These are phyloP conservation scores for Benincasa hispida DNA, from an alignment of 306 rosid species.

Conservation along the genomic window DNA sequence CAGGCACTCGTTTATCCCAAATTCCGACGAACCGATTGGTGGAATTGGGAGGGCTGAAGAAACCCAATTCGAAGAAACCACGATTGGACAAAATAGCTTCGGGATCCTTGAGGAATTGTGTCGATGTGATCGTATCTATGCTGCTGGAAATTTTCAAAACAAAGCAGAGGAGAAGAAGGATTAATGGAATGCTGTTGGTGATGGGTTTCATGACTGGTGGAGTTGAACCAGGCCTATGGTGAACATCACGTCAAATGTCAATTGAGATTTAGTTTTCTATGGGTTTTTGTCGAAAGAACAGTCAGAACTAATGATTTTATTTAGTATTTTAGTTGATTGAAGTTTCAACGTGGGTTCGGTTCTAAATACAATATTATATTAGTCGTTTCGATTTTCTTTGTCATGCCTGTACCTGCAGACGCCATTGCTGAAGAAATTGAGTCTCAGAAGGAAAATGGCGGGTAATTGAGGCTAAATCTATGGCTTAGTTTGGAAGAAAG, in stretches of 20 bases:
- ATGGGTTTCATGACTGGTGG: not conserved
- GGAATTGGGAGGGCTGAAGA: slow-evolving; percentile 2
- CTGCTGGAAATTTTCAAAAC: not conserved
- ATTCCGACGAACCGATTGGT: slow-evolving; percentile 10
- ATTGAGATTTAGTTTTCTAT: not conserved
- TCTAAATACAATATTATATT: not conserved
- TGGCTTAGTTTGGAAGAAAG: no score
- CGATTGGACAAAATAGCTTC: not conserved
- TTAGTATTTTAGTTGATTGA: not conserved
- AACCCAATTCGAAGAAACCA: slow-evolving; percentile 16
- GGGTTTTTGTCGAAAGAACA: not conserved
- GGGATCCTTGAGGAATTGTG: not conserved
- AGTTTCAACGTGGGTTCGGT: not conserved
- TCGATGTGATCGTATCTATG: not conserved
- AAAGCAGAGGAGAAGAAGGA: not conserved
- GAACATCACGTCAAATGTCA: not conserved
- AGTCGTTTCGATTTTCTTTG: not conserved
- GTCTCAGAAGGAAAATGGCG: not conserved
- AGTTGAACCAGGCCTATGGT: not conserved
- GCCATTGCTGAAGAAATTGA: not conserved
- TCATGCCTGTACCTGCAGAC: not conserved
- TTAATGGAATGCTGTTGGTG: not conserved
- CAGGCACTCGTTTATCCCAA: slow-evolving; percentile 1
- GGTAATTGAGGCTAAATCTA: not conserved
- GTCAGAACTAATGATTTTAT: not conserved